These are phyloP conservation scores for Leccinum subrobustum DNA, from an alignment of 1,284 basidiomycete species.

Conservation along the genomic window DNA sequence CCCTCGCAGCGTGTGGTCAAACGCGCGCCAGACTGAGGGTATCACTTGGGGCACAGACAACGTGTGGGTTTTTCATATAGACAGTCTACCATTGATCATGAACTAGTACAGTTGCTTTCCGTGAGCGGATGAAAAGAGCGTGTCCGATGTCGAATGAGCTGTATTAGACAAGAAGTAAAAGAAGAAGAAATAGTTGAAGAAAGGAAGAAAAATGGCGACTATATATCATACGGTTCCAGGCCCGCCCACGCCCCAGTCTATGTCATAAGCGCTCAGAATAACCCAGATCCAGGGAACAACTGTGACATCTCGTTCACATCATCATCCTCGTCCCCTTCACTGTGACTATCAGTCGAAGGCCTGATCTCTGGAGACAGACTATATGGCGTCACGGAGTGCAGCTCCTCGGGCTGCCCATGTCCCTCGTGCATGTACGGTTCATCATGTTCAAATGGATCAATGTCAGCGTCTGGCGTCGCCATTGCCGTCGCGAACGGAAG, in stretches of 20 bases:
- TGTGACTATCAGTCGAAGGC: neutral
- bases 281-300: slow-evolving; percentile 54
- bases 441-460: slow-evolving; percentile 37
- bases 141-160: neutral
- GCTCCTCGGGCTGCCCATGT: slow-evolving; percentile 6
- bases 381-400: slow-evolving; percentile 25
- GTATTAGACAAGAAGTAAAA: neutral
- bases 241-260: neutral
- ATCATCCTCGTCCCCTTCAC: slow-evolving; percentile 41
- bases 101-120: neutral
- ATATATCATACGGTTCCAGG: neutral
- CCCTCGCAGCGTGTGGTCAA: too few relatives aligned
- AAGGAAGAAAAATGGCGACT: neutral
- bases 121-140: neutral
- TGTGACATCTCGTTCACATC: slow-evolving; percentile 40
- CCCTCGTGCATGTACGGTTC: slow-evolving; percentile 30
- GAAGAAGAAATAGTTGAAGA: neutral
- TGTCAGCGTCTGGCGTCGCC: slow-evolving; percentile 29
- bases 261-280: slow-evolving; percentile 40
- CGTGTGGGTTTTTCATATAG: too few relatives aligned
- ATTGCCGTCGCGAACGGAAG: slow-evolving; percentile 8
- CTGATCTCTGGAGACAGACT: slow-evolving; percentile 29
- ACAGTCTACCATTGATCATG: too few relatives aligned
- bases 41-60: too few relatives aligned
- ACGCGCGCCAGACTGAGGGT: too few relatives aligned